Conservation (phyloP, 1,284 basidiomycete genomes). For the Entoloma clypeatum region DNA sequence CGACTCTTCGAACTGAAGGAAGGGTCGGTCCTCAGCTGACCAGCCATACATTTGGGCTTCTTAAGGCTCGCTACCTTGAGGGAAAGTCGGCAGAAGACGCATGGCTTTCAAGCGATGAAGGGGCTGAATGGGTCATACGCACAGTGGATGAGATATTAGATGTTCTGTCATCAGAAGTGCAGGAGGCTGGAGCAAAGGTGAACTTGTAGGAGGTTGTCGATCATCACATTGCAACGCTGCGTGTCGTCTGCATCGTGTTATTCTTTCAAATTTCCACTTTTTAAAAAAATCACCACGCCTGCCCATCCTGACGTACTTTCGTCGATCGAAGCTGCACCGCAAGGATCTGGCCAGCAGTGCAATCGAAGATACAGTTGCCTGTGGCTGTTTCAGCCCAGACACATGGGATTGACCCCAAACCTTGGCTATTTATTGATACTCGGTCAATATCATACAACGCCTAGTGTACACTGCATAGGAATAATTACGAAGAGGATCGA, state of each 20-base stretch:
- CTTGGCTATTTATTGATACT: background rate
- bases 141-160: constrained; percentile 82
- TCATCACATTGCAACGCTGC: too few relatives aligned
- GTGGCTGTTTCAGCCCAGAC: background rate
- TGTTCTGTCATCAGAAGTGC: constrained; percentile 52
- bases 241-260: constrained; percentile 35
- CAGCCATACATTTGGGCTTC: constrained; percentile 90
- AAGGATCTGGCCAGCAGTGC: too few relatives aligned
- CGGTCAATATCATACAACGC: constrained; percentile 15
- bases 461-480: background rate
- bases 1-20: constrained; percentile 87
- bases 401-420: too few relatives aligned
- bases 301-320: constrained; percentile 4
- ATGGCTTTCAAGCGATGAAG: constrained; percentile 89
- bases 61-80: constrained; percentile 70
- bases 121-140: constrained; percentile 88
- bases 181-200: constrained; percentile 40
- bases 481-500: too few relatives aligned
- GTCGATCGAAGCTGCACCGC: too few relatives aligned
- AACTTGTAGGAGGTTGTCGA: constrained; percentile 54
- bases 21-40: constrained; percentile 89
- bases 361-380: constrained; percentile 1
- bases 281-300: constrained; percentile 1
- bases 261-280: constrained; percentile 25
- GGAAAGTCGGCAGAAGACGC: constrained; percentile 70